phyloP scores from a whole-genome alignment of 805 yeast genomes.

The Saturnispora sanitii region DNA sequence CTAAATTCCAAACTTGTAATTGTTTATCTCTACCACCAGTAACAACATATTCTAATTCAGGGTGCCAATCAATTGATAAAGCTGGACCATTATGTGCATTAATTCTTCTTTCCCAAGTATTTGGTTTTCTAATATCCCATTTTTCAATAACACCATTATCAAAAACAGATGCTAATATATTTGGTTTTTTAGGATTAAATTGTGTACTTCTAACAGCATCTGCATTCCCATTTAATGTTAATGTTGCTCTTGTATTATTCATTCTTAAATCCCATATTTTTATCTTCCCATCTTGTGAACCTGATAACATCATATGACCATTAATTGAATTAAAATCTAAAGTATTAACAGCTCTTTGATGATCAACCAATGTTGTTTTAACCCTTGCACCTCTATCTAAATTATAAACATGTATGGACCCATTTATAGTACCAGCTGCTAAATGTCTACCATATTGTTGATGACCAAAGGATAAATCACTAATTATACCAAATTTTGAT shows the following conservation, averaged over 20 bases:
- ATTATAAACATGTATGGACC: constrained; percentile 32
- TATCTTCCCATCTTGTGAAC: constrained; percentile 74
- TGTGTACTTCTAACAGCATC: constrained; percentile 60
- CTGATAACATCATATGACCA: constrained; percentile 40
- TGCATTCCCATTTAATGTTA: constrained; percentile 49
- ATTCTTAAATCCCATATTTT: constrained; percentile 65
- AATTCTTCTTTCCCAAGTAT: constrained; percentile 54
- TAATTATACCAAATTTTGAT: constrained; percentile 30
- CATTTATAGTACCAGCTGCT: constrained; percentile 39
- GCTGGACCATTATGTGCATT: constrained; percentile 93
- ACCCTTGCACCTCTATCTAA: constrained; percentile 23
- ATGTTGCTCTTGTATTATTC: constrained; percentile 35
- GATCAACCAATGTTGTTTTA: constrained; percentile 30
- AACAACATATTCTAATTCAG: constrained; percentile 65
- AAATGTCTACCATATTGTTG: constrained; percentile 29
- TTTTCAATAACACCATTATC: constrained; percentile 83
- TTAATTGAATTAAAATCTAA: constrained; percentile 32
- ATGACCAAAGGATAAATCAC: constrained; percentile 36
- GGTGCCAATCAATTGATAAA: constrained; percentile 80
- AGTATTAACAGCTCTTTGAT: constrained; percentile 37
- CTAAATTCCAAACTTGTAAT: constrained; percentile 66
- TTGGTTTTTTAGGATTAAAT: constrained; percentile 41
- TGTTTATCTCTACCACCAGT: constrained; percentile 92
- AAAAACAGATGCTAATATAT: constrained; percentile 65
- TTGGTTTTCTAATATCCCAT: constrained; percentile 73